Conservation (phyloP, 2,329 filamentous ascomycete genomes). For the Trichocomaceae sp. region DNA sequence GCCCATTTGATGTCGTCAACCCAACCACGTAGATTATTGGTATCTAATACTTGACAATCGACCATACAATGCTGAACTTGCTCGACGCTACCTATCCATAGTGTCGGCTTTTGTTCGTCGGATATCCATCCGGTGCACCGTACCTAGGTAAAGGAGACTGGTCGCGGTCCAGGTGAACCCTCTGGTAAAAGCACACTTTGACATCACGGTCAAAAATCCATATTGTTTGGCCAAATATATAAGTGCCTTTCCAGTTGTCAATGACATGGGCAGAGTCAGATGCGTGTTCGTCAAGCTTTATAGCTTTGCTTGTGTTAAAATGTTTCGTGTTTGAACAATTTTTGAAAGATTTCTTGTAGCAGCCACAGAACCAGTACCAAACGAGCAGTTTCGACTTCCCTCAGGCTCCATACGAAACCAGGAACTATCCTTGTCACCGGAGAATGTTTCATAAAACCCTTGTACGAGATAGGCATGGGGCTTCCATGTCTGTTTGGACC, state of each 20-base stretch:
- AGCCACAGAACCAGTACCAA: constrained; percentile 34
- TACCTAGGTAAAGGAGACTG: constrained; percentile 37
- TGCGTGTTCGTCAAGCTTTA: background rate
- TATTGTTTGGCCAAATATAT: background rate
- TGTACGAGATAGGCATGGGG: background rate
- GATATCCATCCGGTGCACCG: constrained; percentile 44
- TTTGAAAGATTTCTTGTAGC: constrained; percentile 28
- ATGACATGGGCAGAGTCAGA: background rate
- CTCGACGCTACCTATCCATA: background rate
- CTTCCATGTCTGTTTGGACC: background rate
- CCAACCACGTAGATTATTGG: background rate
- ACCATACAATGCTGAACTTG: constrained; percentile 1
- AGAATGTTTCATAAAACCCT: constrained; percentile 38
- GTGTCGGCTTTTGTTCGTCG: background rate
- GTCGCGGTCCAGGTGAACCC: constrained; percentile 39
- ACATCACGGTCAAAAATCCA: background rate
- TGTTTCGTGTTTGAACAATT: background rate
- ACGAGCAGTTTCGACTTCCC: constrained; percentile 38
- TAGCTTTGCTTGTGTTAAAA: background rate
- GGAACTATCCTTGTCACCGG: constrained; percentile 47
- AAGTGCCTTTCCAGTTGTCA: background rate
- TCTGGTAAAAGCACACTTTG: constrained; percentile 36
- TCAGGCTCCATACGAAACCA: constrained; percentile 46
- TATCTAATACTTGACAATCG: background rate
- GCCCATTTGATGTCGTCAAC: background rate